These are phyloP conservation scores for Alternaria postmessia DNA, from an alignment of 2,329 filamentous ascomycete species.

Conservation along the genomic window DNA sequence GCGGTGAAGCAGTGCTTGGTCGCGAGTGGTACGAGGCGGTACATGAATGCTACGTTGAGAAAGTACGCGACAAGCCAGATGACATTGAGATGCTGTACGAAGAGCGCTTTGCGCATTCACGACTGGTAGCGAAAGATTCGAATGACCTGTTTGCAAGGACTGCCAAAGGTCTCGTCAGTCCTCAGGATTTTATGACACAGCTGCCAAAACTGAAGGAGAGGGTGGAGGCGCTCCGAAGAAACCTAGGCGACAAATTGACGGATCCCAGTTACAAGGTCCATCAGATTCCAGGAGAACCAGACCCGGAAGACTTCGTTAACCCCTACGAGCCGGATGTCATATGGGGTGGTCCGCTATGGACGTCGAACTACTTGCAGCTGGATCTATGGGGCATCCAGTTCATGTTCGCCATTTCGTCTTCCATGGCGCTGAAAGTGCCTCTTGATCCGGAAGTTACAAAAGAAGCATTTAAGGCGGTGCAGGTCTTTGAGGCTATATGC, in stretches of 20 bases:
- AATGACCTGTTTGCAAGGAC: conserved; percentile 77
- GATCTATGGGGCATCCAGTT: conserved; percentile 82
- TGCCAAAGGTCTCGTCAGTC: conserved; percentile 68
- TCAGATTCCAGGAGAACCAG: conserved; percentile 65
- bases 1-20: conserved; percentile 75
- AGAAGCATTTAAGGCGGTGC: conserved; percentile 74
- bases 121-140: conserved; percentile 81
- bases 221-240: conserved; percentile 55
- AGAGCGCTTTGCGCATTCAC: conserved; percentile 69
- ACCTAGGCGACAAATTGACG: conserved; percentile 68
- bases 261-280: conserved; percentile 70
- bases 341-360: conserved; percentile 70
- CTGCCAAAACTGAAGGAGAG: conserved; percentile 56
- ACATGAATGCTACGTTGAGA: conserved; percentile 68
- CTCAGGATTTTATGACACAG: conserved; percentile 71
- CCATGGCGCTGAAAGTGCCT: conserved; percentile 62
- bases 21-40: conserved; percentile 79
- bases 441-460: conserved; percentile 63
- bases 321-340: conserved; percentile 77
- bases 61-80: conserved; percentile 66
- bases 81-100: conserved; percentile 73
- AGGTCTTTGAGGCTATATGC: conserved; percentile 80
- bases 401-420: conserved; percentile 81
- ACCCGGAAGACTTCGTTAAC: conserved; percentile 74
- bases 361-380: conserved; percentile 75